Conservation (phyloP, 495 filamentous ascomycete species). For the Mycothermus thermophilus region DNA sequence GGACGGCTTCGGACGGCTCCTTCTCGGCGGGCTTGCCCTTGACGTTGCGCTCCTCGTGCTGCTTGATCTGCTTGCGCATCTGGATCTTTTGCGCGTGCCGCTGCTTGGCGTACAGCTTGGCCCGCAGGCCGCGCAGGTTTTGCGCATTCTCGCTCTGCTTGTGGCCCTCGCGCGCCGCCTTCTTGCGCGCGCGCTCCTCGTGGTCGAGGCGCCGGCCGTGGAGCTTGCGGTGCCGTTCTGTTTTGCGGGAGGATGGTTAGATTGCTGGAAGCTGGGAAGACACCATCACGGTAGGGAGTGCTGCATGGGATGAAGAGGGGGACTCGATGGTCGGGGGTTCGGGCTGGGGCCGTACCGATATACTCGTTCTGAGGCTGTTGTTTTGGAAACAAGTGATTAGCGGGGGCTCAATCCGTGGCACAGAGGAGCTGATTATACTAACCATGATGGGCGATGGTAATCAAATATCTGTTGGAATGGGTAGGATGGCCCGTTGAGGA, state of each 20-base stretch:
- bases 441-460: slow-evolving; percentile 19
- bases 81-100: slow-evolving; percentile 96
- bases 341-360: slow-evolving; percentile 44
- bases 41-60: slow-evolving; percentile 88
- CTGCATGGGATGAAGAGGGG: no score
- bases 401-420: neutral
- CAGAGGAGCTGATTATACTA: slow-evolving; percentile 2
- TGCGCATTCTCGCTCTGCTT: slow-evolving; percentile 75
- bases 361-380: slow-evolving; percentile 84
- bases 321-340: slow-evolving; percentile 26
- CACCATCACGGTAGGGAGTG: neutral
- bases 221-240: slow-evolving; percentile 22
- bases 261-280: neutral
- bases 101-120: slow-evolving; percentile 91
- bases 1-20: slow-evolving; percentile 59
- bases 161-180: slow-evolving; percentile 73
- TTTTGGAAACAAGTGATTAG: slow-evolving; percentile 9
- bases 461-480: neutral
- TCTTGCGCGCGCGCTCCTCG: slow-evolving; percentile 84
- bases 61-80: slow-evolving; percentile 92
- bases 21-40: slow-evolving; percentile 70
- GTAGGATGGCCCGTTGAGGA: neutral
- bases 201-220: slow-evolving; percentile 58
- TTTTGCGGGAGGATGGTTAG: neutral
- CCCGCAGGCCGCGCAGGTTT: slow-evolving; percentile 77